Evolutionary conservation across 805 yeast genomes (phyloP).

Genomic region (Kluyveromyces aestuarii): DNA sequence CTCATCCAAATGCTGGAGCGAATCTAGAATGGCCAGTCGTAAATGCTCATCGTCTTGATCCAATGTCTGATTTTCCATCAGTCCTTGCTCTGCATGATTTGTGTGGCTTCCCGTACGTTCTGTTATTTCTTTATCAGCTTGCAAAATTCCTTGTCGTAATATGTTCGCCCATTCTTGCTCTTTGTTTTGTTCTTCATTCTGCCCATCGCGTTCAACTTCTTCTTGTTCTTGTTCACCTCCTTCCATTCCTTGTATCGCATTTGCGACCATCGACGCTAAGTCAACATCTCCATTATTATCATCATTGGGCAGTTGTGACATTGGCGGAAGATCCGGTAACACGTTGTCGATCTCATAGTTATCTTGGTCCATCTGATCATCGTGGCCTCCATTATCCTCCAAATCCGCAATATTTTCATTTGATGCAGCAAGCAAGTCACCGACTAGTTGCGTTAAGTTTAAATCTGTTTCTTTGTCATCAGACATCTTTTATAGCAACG

Average conservation of each 20-base stretch:
- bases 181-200: constrained; percentile 6
- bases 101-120: constrained; percentile 3
- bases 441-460: constrained; percentile 27
- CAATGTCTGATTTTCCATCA: constrained; percentile 10
- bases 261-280: constrained; percentile 32
- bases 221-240: constrained; percentile 1
- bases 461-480: constrained; percentile 20
- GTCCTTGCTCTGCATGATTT: constrained; percentile 3
- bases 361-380: constrained; percentile 2
- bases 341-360: constrained; percentile 5
- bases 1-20: constrained; percentile 17
- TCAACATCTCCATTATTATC: constrained; percentile 23
- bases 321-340: constrained; percentile 12
- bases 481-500: constrained; percentile 9
- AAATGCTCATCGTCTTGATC: constrained; percentile 29
- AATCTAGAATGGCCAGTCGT: constrained; percentile 25
- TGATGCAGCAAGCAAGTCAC: constrained; percentile 22
- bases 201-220: not conserved
- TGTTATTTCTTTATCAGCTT: constrained; percentile 9
- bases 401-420: constrained; percentile 7
- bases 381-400: not conserved
- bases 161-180: constrained; percentile 25
- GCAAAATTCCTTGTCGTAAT: constrained; percentile 21
- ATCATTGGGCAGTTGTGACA: constrained; percentile 8
- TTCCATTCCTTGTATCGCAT: constrained; percentile 28